Evolutionary conservation across 306 rosid genomes (phyloP), one percentile per base, ranked within the genome.

Genomic region (Betula pendula): DNA sequence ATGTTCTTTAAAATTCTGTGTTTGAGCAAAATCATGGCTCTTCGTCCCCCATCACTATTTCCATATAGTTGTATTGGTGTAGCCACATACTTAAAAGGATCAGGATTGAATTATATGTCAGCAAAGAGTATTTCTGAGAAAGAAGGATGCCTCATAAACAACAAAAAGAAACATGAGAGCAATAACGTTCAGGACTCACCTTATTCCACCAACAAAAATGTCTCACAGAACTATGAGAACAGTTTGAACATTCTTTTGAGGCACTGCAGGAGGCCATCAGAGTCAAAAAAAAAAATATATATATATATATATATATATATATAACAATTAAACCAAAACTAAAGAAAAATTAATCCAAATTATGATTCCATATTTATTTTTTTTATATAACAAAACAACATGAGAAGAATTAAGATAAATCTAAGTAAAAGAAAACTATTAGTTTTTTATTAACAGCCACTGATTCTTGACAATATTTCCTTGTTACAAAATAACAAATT

Each of bases 191-290:
- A 79, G 59, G 74, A 87, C 90, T 84, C 83, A 92, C 98, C 79
- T 89, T 95, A 74, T 95, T 92, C 97, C 98, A 95, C 98, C 98
- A 95, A 79, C 97, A 90, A 81, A 92, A 95, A 81, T 95, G 98
- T 51, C 97, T 86, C 72, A 86, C 89, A 45, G 97, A 85, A 77
- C 84, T 89, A 81, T 95, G 98, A 44, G 68, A 76, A 85, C 97
- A 95, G 77, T 77, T 69, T 13, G 89, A 44, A 84, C 98, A 95
- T 70, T 86, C 77, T 42, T 79, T 24, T 77, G 89, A 76, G 77
- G 84, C 48, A 79, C 98, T 89, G 87, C 80, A 85, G 58, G 82
- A 33, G 33, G 80, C 73, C 73, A 86, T 42, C 49, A 38, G 51
- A 62, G 70, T 75, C 49, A 63, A 11, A 12, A 78, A 74, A 6